Evolutionary conservation across 768 basidiomycete species (phyloP).

Genomic region (Collybia sordida): DNA sequence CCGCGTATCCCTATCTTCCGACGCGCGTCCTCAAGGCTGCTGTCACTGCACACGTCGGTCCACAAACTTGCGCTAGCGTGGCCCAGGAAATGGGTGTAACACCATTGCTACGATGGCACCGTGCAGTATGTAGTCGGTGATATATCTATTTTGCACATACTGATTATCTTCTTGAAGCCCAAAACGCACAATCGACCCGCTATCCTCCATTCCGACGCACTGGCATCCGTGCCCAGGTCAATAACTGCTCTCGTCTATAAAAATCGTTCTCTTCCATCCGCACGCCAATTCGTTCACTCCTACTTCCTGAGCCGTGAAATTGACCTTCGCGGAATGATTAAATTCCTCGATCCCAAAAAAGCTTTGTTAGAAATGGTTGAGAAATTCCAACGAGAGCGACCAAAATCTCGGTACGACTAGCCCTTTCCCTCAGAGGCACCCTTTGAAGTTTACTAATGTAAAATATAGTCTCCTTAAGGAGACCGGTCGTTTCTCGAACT

Average conservation of each 20-base stretch:
- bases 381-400: constrained; percentile 64
- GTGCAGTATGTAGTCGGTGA: constrained; percentile 50
- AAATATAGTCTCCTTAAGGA: constrained; percentile 77
- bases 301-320: constrained; percentile 87
- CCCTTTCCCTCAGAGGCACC: not conserved
- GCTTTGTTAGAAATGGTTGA: constrained; percentile 71
- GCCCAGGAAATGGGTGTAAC: constrained; percentile 84
- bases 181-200: constrained; percentile 45
- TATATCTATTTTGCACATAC: not conserved
- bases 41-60: constrained; percentile 89
- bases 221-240: constrained; percentile 84
- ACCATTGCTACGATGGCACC: constrained; percentile 79
- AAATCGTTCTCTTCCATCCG: constrained; percentile 78
- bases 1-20: constrained; percentile 86
- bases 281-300: constrained; percentile 86
- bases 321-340: constrained; percentile 77
- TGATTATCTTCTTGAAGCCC: constrained; percentile 34
- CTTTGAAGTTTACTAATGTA: not conserved
- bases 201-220: constrained; percentile 79
- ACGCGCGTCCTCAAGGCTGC: constrained; percentile 90
- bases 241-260: constrained; percentile 89
- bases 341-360: constrained; percentile 81
- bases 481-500: constrained; percentile 87
- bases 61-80: constrained; percentile 77
- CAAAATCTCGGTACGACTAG: constrained; percentile 63